Base-by-base conservation (phyloP, 192 early-diverging fungal genomes). In the Podochytrium sp. region DNA sequence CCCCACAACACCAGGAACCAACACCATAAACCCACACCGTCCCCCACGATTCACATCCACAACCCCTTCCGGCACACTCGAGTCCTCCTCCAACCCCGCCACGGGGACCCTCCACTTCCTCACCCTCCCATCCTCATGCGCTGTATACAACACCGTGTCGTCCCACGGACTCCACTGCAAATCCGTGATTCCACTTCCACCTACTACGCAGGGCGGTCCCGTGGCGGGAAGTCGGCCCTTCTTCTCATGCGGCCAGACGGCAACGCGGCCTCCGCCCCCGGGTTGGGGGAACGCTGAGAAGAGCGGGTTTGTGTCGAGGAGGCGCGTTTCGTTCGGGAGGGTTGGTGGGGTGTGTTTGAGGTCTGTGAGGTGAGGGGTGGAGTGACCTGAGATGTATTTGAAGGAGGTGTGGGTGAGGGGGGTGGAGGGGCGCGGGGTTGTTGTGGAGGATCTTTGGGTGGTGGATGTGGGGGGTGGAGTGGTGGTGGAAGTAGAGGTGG, bases 221-320 rank as follows among this genome's bases (percentile, higher is more conserved):
- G 62, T 67, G 51, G 57, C 23, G 4, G 90, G 88, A 6, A 93
- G 61, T 27, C 95, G 86, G 6, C 93, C 94, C n/a, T 85, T 85
- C 53, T 84, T 55, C 20, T 42, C 76, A 1, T 81, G 76, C n/a
- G 86, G 80, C 65, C 91, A 79, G 29, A 96, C 81, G 1, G 84
- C 92, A 52, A 97, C 65, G 64, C 92, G 85, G 23, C 95, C 95
- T 27, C 95, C 95, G 34, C 88, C 81, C 25, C 94, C 95, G 18
- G 81, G 67, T 42, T 93, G 79, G 16, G 93, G 86, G 27, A 94
- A 83, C 0, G 93, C 92, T 50, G 95, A 76, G 39, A 85, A 91
- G 64, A 79, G 84, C 51, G 65, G 35, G 52, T 87, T 92, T 0
- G 80, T 82, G 79, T 89, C 66, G 27, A 91, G 81, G 7, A 86